These are phyloP conservation scores for Eucalyptus tenuipes DNA, from an alignment of 345 rosid species.

Conservation along the genomic window DNA sequence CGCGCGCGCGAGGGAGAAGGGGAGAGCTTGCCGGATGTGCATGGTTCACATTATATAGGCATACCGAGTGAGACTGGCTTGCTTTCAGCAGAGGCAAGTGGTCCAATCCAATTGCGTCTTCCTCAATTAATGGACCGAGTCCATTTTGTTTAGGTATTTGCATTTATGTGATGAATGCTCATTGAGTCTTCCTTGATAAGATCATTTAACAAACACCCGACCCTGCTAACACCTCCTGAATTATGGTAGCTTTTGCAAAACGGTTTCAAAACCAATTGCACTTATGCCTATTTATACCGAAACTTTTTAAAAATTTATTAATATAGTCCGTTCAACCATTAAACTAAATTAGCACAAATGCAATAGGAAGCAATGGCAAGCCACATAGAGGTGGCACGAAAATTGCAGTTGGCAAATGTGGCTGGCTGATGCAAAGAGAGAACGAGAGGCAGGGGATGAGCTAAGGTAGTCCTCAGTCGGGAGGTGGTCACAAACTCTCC, in stretches of 20 bases:
- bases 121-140: background rate
- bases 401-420: background rate
- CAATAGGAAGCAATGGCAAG: no score
- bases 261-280: no score
- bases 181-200: background rate
- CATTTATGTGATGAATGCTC: background rate
- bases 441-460: background rate
- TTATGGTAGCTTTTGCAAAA: no score
- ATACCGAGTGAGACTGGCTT: background rate
- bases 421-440: background rate
- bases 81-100: background rate
- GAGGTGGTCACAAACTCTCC: background rate
- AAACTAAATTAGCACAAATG: no score
- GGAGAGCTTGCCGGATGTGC: background rate
- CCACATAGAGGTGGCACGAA: background rate
- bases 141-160: background rate
- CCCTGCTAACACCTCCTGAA: background rate
- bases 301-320: no score
- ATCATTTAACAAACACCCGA: background rate
- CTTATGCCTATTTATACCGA: no score
- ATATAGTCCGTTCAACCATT: rapidly evolving
- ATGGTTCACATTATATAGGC: background rate
- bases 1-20: no score
- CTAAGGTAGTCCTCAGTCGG: background rate
- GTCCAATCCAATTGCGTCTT: background rate